Evolutionary conservation across 306 rosid genomes (phyloP), one percentile per base, ranked within the genome.

Genomic region (Notholithocarpus densiflorus): DNA sequence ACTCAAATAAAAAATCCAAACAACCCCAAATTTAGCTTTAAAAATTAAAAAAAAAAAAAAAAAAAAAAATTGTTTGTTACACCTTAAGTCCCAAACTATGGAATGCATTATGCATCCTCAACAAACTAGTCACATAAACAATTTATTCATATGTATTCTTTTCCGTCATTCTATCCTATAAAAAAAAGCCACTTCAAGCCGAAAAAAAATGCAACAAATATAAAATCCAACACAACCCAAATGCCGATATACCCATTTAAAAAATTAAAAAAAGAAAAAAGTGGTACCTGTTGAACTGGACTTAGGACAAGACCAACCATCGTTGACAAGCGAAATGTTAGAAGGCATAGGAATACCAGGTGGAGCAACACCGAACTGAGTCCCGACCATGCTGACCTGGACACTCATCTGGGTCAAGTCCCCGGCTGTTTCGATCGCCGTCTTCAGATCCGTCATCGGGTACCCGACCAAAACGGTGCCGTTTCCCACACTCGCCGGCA

Each of bases 371-470:
- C 99, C 99, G 31, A 87, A 93, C 69, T 88, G 93, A 2, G 93
- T 87, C n/a, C 99, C 99, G 6, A 90, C 27, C 62, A 96, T 69
- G 1, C 86, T 10, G 75, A 96, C 85, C 92, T 84, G 87, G 57
- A 83, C 91, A 81, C 86, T 84, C 96, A 90, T 93, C 97, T 96
- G 98, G 53, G 86, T 82, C 82, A 89, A 31, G 62, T 96, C 99
- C 0, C 99, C 99, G 1, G 99, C 99, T 0, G 99, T 96, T 76
- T 90, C 88, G 18, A 84, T 86, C 65, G 99, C 99, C 54, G 99
- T 91, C 80, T 90, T 90, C 77, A 96, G 96, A 83, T 96, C 98
- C 1, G 94, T 87, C 93, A 75, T 74, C 6, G 99, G 93, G 12
- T 71, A 90, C 2, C 99, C 99, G 0, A 92, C 90, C 1, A 96